phyloP scores from a whole-genome alignment of 352 stramenopile species.

The Elongisporangium anandrum region DNA sequence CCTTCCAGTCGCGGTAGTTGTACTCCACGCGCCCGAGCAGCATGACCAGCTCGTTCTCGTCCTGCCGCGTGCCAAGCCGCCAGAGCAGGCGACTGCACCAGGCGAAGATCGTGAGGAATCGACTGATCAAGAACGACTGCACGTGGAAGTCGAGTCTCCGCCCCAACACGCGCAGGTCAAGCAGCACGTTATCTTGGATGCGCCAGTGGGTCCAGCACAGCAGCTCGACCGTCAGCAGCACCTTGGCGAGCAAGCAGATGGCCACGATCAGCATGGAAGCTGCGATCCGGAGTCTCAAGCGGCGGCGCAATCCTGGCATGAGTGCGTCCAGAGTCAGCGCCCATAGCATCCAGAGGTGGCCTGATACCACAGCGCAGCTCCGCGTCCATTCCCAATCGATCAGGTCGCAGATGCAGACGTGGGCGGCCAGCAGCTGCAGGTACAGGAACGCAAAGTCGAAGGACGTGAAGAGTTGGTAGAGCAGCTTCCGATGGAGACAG shows the following conservation, averaged over 20 bases:
- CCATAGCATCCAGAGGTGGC: constrained; percentile 2
- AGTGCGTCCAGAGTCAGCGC: constrained; percentile 4
- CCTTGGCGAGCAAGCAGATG: neutral
- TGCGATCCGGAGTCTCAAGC: neutral
- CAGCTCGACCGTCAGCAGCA: neutral
- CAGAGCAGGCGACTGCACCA: constrained; percentile 6
- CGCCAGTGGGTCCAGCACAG: neutral
- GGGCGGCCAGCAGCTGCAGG: neutral
- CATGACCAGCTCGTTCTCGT: constrained; percentile 2
- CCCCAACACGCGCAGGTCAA: neutral
- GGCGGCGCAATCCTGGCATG: neutral
- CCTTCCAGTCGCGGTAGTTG: neutral
- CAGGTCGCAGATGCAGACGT: constrained; percentile 1
- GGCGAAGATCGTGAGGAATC: neutral
- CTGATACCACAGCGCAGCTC: neutral
- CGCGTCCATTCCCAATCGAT: neutral
- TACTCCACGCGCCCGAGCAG: constrained; percentile 6
- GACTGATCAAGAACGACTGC: constrained; percentile 7
- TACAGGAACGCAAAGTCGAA: constrained; percentile 13
- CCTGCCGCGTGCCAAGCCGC: neutral
- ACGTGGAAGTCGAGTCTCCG: neutral
- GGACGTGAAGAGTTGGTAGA: constrained; percentile 5
- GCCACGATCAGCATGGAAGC: neutral
- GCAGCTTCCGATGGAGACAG: neutral
- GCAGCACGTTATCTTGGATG: constrained; percentile 1